Percentiles rank a stretch among this genome's conserved stretches.
Conservation (phyloP, 1,284 basidiomycete species). For the Melampsora americana region DNA sequence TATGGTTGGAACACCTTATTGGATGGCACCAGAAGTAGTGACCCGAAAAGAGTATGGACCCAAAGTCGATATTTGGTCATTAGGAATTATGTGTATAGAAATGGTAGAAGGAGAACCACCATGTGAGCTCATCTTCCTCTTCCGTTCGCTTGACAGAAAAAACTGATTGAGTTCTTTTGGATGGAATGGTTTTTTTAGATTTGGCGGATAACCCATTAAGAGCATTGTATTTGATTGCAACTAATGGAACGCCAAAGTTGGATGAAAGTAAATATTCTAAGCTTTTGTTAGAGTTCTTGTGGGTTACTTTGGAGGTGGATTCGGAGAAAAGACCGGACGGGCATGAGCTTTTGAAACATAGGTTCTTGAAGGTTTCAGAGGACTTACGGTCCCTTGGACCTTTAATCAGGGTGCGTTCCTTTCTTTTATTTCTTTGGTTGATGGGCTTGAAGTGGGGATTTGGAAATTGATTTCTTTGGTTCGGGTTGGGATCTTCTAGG, state of each 20-base stretch:
- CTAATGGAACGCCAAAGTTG: conserved; percentile 95
- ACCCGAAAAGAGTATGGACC: conserved; percentile 97
- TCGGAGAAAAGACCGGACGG: conserved; percentile 88
- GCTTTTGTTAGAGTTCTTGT: conserved; percentile 87
- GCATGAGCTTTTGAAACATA: conserved; percentile 65
- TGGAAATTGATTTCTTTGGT: neutral
- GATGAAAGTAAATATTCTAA: conserved; percentile 82
- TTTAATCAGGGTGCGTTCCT: conserved; percentile 20
- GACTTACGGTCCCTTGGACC: conserved; percentile 33
- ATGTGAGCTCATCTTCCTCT: conserved; percentile 62
- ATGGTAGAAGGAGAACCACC: conserved; percentile 99
- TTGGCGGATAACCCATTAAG: conserved; percentile 53
- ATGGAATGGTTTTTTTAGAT: conserved; percentile 45
- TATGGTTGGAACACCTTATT: conserved; percentile 99
- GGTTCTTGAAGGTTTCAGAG: conserved; percentile 26
- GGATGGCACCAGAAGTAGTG: conserved; percentile 99
- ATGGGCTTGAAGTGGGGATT: neutral
- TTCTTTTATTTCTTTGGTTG: neutral
- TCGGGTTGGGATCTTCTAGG: no score
- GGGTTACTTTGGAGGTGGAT: conserved; percentile 87
- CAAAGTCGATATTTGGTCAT: conserved; percentile 96
- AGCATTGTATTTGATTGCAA: conserved; percentile 85
- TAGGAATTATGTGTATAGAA: conserved; percentile 86
- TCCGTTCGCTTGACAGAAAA: conserved; percentile 41
- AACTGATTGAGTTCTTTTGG: neutral